phyloP scores from a whole-genome alignment of 805 yeast species.

The Suhomyces xylopsoci region DNA sequence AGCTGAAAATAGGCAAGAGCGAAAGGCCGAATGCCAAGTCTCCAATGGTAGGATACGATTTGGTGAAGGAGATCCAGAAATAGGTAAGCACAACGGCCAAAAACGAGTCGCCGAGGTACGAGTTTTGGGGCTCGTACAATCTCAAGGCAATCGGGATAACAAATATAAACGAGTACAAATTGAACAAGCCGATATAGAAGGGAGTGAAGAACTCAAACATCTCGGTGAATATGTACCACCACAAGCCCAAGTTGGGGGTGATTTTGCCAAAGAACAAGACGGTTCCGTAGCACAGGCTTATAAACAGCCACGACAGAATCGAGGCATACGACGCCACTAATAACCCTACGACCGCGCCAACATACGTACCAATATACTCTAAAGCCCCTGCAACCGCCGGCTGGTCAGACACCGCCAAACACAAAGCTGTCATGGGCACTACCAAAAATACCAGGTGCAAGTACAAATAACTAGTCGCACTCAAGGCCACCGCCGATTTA shows the following conservation, averaged over 20 bases:
- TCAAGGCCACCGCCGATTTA: conserved; percentile 50
- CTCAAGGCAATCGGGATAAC: conserved; percentile 73
- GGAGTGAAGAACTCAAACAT: conserved; percentile 86
- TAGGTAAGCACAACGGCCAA: conserved; percentile 47
- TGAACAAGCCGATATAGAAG: conserved; percentile 82
- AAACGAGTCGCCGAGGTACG: conserved; percentile 46
- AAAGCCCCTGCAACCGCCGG: background rate
- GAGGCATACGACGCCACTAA: conserved; percentile 23
- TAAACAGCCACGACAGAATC: conserved; percentile 26
- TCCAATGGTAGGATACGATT: conserved; percentile 82
- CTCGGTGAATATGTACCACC: conserved; percentile 99
- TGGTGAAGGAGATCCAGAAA: conserved; percentile 57
- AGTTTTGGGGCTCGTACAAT: conserved; percentile 33
- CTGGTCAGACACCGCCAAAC: conserved; percentile 15
- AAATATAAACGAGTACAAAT: conserved; percentile 64
- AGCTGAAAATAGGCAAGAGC: conserved; percentile 41
- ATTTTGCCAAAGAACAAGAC: conserved; percentile 62
- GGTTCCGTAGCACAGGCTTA: conserved; percentile 48
- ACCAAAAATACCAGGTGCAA: conserved; percentile 59
- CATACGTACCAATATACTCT: conserved; percentile 17
- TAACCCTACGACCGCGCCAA: conserved; percentile 15
- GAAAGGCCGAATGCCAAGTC: conserved; percentile 56
- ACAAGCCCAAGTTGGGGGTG: conserved; percentile 86
- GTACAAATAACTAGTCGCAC: conserved; percentile 63
- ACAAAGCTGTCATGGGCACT: conserved; percentile 52